Evolutionary conservation across 2,329 filamentous ascomycete genomes (phyloP), one percentile per base, ranked within the genome.

Genomic region (Peltaster fructicola): DNA sequence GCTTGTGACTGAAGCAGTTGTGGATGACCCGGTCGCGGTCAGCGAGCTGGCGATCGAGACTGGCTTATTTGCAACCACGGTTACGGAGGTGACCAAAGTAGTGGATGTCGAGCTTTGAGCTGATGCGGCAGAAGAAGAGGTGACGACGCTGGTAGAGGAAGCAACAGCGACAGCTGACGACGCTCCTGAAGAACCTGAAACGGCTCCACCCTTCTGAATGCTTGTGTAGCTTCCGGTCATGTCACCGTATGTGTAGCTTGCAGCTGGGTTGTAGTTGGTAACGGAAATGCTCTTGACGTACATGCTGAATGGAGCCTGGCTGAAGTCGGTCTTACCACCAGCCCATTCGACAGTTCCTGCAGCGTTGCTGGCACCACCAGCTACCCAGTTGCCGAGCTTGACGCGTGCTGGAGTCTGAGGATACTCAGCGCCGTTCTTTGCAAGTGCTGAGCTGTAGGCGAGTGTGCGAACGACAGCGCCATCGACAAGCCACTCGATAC

Each of bases 381-480:
- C 57, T 16, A 54, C 52, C 56, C 56, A 59, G 44, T 51, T 55
- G 23, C 55, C 55, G 12, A 60, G 42, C 25, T 67, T 69, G 24
- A 79, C 50, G 24, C 68, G 66, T 70, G 76, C 75, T 2, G 78
- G 78, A 0, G 77, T 82, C 45, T 85, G 78, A 0, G 78, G 78
- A 47, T 68, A 84, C 53, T 91, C 26, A 24, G 62, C 47, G 8
- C 69, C 68, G 36, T 62, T 62, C 22, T 63, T 54, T 29, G 57
- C 51, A 44, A 71, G 63, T 30, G 69, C 67, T 24, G 75, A 68
- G 13, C 52, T 54, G 28, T 68, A 65, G 6, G 60, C 65, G 30
- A 93, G 63, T 8, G 77, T 77, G 32, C 78, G 70, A 25, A 78
- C 61, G 4, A 65, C 58, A 6, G 55, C 53, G 36, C 69, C 69